Percentiles rank a stretch among this genome's conserved stretches.
Evolutionary conservation across 768 basidiomycete species (phyloP).

Genomic region (Agrocybe chaxingu): DNA sequence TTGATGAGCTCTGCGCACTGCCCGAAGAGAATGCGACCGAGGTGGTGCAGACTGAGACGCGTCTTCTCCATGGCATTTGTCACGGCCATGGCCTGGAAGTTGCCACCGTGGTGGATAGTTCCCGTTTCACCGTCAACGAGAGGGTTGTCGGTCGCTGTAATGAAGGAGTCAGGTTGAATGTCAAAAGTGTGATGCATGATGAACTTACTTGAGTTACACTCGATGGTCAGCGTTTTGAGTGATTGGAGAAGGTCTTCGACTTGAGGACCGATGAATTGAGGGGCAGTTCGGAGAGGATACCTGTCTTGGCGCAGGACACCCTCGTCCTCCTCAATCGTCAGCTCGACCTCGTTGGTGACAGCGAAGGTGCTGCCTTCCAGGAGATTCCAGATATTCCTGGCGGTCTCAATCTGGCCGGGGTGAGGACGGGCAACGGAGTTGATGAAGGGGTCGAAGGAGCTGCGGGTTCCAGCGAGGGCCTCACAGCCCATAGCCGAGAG

Average conservation of each 20-base stretch:
- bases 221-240: conserved; percentile 59
- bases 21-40: conserved; percentile 67
- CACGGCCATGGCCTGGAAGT: conserved; percentile 87
- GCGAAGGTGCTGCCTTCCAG: conserved; percentile 71
- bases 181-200: neutral
- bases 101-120: conserved; percentile 76
- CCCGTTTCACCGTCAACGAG: conserved; percentile 69
- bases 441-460: conserved; percentile 77
- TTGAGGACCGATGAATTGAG: conserved; percentile 86
- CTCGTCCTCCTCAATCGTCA: conserved; percentile 66
- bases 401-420: conserved; percentile 75
- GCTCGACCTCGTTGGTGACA: conserved; percentile 64
- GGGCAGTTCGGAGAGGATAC: conserved; percentile 68
- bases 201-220: conserved; percentile 77
- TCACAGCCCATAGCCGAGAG: conserved; percentile 84
- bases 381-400: conserved; percentile 63
- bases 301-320: conserved; percentile 81
- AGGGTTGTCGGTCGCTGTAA: conserved; percentile 81
- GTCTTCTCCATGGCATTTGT: conserved; percentile 89
- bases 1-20: conserved; percentile 73
- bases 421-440: conserved; percentile 75
- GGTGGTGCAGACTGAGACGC: conserved; percentile 64
- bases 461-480: conserved; percentile 71
- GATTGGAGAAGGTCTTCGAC: conserved; percentile 75
- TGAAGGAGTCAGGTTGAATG: conserved; percentile 2